Evolutionary conservation across 2,329 filamentous ascomycete genomes (phyloP).

Genomic region (Exophiala calicioides): DNA sequence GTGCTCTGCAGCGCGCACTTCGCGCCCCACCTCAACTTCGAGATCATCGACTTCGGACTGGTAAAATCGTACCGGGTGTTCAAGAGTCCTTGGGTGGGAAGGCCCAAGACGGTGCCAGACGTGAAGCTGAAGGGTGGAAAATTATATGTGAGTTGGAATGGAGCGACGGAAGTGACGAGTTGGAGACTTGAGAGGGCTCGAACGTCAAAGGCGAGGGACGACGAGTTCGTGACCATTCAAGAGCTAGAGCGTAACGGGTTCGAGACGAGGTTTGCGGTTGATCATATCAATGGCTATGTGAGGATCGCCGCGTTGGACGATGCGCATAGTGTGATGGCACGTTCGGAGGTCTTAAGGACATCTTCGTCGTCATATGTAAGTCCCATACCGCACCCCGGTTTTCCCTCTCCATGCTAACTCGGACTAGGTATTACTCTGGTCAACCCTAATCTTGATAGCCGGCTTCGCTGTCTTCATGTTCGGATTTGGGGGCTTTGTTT

Average conservation of each 20-base stretch:
- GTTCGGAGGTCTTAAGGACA: constrained; percentile 14
- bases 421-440: no score
- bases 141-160: constrained; percentile 50
- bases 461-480: no score
- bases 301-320: constrained; percentile 21
- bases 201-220: constrained; percentile 5
- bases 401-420: no score
- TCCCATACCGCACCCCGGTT: not conserved
- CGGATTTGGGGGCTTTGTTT: no score
- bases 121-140: constrained; percentile 31
- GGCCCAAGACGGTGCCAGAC: constrained; percentile 42
- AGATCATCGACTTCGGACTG: constrained; percentile 37
- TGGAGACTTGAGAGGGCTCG: constrained; percentile 23
- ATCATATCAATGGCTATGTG: constrained; percentile 7
- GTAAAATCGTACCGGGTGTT: constrained; percentile 59
- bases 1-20: constrained; percentile 58
- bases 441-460: no score
- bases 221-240: constrained; percentile 19
- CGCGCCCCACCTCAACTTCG: constrained; percentile 42
- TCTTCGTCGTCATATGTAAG: constrained; percentile 13
- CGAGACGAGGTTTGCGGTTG: constrained; percentile 22
- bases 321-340: constrained; percentile 13
- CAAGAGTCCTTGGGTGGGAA: constrained; percentile 55
- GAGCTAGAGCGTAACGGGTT: constrained; percentile 21
- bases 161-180: constrained; percentile 36